Conservation (phyloP, 148 eudicot species). For the Rhododendron ovatum region DNA sequence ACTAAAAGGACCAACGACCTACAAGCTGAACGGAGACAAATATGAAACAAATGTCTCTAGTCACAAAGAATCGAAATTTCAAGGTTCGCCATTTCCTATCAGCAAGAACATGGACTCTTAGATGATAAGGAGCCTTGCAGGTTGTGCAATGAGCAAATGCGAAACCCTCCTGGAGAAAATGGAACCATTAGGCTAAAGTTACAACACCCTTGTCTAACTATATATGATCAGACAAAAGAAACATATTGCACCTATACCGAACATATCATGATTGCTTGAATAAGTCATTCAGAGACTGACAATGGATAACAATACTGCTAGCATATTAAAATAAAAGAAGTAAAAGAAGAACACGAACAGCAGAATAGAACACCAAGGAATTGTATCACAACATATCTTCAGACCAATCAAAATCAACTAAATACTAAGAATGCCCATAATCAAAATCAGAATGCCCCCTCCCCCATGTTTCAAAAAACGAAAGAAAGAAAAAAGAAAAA, state of each 20-base stretch:
- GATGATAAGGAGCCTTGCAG: slow-evolving; percentile 91
- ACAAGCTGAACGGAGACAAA: slow-evolving; percentile 90
- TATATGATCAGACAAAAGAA: not conserved
- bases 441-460: not conserved
- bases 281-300: slow-evolving; percentile 3
- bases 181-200: not conserved
- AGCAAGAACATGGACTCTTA: slow-evolving; percentile 80
- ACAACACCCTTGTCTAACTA: not conserved
- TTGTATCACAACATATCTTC: not conserved
- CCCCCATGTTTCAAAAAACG: not conserved
- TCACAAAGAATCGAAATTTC: slow-evolving; percentile 94
- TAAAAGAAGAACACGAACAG: not conserved
- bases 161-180: slow-evolving; percentile 79
- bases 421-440: too few species aligned
- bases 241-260: not conserved
- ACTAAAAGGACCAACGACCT: slow-evolving; percentile 35
- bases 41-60: slow-evolving; percentile 84
- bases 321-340: not conserved
- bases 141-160: slow-evolving; percentile 99
- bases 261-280: not conserved
- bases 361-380: not conserved
- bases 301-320: not conserved
- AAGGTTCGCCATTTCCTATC: slow-evolving; percentile 90
- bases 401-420: not conserved
- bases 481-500: not conserved